Evolutionary conservation across 148 eudicot species (phyloP).

Genomic region (Dianthus caryophyllus): DNA sequence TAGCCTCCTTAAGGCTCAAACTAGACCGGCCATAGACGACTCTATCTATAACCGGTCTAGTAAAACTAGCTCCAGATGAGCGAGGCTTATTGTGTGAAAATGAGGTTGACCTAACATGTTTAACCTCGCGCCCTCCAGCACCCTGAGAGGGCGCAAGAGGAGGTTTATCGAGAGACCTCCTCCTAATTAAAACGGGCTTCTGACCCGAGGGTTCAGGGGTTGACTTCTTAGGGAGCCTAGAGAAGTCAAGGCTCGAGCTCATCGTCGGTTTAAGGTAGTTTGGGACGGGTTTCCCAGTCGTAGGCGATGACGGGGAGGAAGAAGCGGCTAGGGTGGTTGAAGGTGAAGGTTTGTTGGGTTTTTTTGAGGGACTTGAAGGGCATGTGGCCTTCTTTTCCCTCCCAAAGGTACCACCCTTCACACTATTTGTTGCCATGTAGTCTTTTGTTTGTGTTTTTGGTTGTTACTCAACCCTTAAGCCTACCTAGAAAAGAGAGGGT

Average conservation of each 20-base stretch:
- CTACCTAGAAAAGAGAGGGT: constrained; percentile 1
- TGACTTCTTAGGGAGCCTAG: constrained; percentile 23
- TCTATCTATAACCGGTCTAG: constrained; percentile 13
- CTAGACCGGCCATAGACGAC: constrained; percentile 1
- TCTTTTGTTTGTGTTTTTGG: not conserved
- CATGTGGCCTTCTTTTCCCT: constrained; percentile 44
- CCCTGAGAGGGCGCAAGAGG: constrained; percentile 26
- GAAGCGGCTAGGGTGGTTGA: constrained; percentile 10
- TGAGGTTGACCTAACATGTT: constrained; percentile 25
- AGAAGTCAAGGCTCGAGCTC: constrained; percentile 30
- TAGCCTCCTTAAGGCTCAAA: constrained; percentile 14
- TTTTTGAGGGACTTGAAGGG: constrained; percentile 31
- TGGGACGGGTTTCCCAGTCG: constrained; percentile 36
- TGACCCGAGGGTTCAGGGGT: constrained; percentile 12
- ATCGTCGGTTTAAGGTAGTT: constrained; percentile 56
- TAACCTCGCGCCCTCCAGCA: constrained; percentile 3
- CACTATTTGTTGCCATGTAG: constrained; percentile 52
- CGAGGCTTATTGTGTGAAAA: constrained; percentile 17
- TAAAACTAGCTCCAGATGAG: constrained; percentile 1
- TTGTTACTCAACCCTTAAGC: constrained; percentile 6
- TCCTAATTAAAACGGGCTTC: constrained; percentile 27
- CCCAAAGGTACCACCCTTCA: constrained; percentile 27
- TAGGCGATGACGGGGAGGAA: constrained; percentile 16
- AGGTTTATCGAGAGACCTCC: constrained; percentile 42
- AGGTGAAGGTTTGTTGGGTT: constrained; percentile 16